Percentiles rank a stretch among this genome's conserved stretches.
Conservation (phyloP, 208 protist genomes). For the Vickermania ingenoplastis region DNA sequence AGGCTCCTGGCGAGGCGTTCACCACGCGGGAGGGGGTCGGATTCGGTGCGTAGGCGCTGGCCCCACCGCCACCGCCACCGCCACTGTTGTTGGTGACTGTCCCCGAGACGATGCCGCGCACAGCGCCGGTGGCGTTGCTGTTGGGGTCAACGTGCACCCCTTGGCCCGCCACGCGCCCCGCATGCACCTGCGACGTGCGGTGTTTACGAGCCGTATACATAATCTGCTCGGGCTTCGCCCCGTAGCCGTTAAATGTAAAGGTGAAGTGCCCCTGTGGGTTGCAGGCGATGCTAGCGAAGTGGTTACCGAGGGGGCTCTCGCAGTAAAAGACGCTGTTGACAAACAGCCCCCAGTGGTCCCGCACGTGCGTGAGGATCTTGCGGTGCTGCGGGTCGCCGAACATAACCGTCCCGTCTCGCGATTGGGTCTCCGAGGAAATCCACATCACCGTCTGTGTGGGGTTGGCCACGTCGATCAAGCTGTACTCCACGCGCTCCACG, state of each 20-base stretch:
- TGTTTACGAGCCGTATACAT: slow-evolving; percentile 6
- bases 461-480: slow-evolving; percentile 20
- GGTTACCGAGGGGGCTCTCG: slow-evolving; percentile 29
- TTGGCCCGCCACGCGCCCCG: slow-evolving; percentile 3
- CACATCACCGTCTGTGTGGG: slow-evolving; percentile 23
- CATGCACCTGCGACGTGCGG: background rate
- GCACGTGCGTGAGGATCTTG: slow-evolving; percentile 30
- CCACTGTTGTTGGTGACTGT: background rate
- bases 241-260: slow-evolving; percentile 9
- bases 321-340: slow-evolving; percentile 49
- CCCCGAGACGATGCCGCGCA: background rate
- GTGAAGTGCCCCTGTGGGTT: slow-evolving; percentile 23
- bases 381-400: slow-evolving; percentile 38
- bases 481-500: slow-evolving; percentile 47
- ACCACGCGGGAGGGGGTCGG: background rate
- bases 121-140: slow-evolving; percentile 1
- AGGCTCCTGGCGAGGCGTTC: background rate
- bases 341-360: slow-evolving; percentile 65
- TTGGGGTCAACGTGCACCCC: slow-evolving; percentile 4
- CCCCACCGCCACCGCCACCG: background rate
- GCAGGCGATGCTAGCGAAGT: slow-evolving; percentile 32
- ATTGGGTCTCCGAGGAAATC: slow-evolving; percentile 35
- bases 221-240: background rate
- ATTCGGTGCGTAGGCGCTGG: background rate
- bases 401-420: slow-evolving; percentile 43